Percentiles rank a stretch among this genome's conserved stretches.
Evolutionary conservation across 2,329 filamentous ascomycete species (phyloP).

Genomic region (Aspergillus phoenicis): DNA sequence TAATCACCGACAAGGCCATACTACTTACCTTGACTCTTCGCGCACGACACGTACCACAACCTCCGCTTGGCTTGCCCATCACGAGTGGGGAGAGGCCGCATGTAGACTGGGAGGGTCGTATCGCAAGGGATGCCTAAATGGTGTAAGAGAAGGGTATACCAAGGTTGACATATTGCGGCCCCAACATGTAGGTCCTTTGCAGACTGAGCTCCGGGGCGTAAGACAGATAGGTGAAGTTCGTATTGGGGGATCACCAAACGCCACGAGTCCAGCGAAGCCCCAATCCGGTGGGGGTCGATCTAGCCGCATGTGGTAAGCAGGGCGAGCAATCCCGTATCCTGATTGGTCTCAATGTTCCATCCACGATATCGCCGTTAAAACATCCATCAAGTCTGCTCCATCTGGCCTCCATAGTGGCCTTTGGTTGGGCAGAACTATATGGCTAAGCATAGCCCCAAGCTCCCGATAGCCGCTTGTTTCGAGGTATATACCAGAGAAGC

Average conservation of each 20-base stretch:
- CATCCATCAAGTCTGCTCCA: not conserved
- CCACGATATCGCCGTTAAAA: not conserved
- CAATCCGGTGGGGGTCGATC: not conserved
- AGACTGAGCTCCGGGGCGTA: too few species aligned
- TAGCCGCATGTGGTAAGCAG: conserved; percentile 1
- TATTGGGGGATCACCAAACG: not conserved
- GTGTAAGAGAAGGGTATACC: not conserved
- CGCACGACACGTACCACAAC: conserved; percentile 3
- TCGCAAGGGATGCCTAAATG: not conserved
- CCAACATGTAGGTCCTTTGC: too few species aligned
- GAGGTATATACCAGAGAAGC: not conserved
- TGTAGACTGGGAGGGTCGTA: not conserved
- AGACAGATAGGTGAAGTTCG: not conserved
- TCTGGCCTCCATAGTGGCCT: not conserved
- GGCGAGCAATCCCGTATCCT: not conserved
- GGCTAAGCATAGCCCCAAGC: not conserved
- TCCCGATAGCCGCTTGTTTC: not conserved
- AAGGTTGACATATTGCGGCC: not conserved
- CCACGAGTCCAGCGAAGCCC: not conserved
- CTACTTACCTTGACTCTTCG: conserved; percentile 8
- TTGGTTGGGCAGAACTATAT: not conserved
- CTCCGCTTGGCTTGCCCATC: conserved; percentile 7
- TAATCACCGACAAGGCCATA: not conserved
- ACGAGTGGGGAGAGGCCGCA: not conserved
- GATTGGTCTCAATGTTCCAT: not conserved